Base-by-base conservation (phyloP, 169 alveolate genomes). In the Eimeria sp. region DNA sequence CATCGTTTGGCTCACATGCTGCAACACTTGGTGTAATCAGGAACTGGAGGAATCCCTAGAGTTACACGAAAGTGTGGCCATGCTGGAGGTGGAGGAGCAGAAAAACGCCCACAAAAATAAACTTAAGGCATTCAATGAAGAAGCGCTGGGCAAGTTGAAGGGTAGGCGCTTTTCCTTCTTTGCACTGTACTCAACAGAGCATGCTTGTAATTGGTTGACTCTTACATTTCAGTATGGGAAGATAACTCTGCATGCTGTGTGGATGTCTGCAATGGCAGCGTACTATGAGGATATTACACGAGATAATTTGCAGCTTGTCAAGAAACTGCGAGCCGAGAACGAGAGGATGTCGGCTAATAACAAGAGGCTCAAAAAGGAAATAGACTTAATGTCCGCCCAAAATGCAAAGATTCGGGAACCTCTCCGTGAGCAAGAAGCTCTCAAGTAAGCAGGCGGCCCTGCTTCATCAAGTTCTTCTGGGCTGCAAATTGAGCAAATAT, bases 11-110 rank as follows among this genome's bases (percentile, higher is more conserved):
- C 27, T 14, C 49, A 16, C 51, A n/a, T 34, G 18, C 27, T 82
- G 72, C 73, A 27, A 5, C 67, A 0, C 73, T 97, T 16, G 95
- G 40, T n/a, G 45, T 54, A n/a, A 43, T 78, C 76, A 92, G 82
- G 96, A 97, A 61, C 96, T 98, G 18, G 97, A 96, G 75, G 98
- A 97, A 43, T 98, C 98, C 43, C 96, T 98, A 57, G 98, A 98
- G 93, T 90, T 98, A 16, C 96, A 98, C 86, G 89, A 97, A 11
- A 97, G 97, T 96, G 99, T 98, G 16, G 99, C 98, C 94, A 97
- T 98, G 75, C 99, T 98, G 95, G 99, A 98, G 96, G 97, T 98
- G 76, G 99, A 98, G 96, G 99, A 98, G 97, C 95, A 99, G 89
- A 98, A 98, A 89, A 98, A 98, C 93, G 97, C 96, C 78, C 99